Conservation (phyloP, 2,329 filamentous ascomycete species). For the Pseudogymnoascus sp. region DNA sequence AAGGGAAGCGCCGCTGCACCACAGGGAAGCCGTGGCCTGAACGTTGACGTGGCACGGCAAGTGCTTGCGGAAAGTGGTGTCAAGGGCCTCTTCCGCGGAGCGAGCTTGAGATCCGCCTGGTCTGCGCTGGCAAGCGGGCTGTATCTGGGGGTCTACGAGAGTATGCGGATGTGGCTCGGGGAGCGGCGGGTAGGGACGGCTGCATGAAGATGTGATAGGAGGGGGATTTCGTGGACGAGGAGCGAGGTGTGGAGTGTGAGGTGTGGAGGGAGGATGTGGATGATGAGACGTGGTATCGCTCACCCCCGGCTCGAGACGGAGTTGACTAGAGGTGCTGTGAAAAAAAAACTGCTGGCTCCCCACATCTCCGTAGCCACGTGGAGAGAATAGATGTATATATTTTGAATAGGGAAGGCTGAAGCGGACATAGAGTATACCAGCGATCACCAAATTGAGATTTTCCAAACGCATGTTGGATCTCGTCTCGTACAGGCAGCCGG, state of each 20-base stretch:
- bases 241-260: neutral
- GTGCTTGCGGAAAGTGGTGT: constrained; percentile 61
- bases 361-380: neutral
- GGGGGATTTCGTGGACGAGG: neutral
- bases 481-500: neutral
- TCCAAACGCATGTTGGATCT: neutral
- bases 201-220: neutral
- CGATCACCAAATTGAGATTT: neutral
- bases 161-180: constrained; percentile 56
- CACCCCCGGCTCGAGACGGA: neutral
- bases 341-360: neutral
- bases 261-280: neutral
- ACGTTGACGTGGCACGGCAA: constrained; percentile 51
- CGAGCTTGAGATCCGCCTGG: constrained; percentile 65
- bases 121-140: constrained; percentile 74
- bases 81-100: constrained; percentile 70
- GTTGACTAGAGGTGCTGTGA: neutral
- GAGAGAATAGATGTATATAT: constrained; percentile 2
- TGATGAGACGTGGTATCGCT: neutral
- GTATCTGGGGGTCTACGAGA: constrained; percentile 82
- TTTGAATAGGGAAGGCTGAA: neutral
- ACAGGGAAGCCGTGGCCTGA: constrained; percentile 25
- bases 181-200: constrained; percentile 11
- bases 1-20: constrained; percentile 20
- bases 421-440: neutral